Evolutionary conservation across 148 eudicot species (phyloP).

Genomic region (Amaranthus cruentus): DNA sequence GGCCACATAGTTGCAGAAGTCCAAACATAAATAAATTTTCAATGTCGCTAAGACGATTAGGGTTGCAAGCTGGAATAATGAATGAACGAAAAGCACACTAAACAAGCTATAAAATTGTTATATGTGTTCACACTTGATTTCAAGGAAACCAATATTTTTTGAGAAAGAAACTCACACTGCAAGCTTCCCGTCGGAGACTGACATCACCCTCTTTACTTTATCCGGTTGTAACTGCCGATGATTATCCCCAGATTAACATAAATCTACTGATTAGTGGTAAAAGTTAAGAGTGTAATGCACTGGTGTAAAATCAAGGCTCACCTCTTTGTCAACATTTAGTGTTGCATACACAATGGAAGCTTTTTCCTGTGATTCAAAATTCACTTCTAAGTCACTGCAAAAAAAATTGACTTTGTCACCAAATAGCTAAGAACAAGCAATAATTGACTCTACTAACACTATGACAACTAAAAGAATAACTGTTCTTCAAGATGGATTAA

Average conservation of each 20-base stretch:
- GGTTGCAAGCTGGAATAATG: neutral
- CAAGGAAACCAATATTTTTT: neutral
- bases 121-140: neutral
- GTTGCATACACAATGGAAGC: slow-evolving; percentile 67
- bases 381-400: slow-evolving; percentile 82
- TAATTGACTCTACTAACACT: neutral
- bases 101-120: neutral
- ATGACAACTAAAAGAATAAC: neutral
- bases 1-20: slow-evolving; percentile 2
- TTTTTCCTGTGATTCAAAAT: slow-evolving; percentile 56
- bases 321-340: slow-evolving; percentile 90
- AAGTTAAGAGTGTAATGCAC: neutral
- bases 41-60: neutral
- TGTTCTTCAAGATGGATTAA: neutral
- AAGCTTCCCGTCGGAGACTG: slow-evolving; percentile 68
- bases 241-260: neutral
- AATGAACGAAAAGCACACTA: neutral
- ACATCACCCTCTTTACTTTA: slow-evolving; percentile 82
- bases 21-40: neutral
- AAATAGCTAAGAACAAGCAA: neutral
- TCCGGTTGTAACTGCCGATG: slow-evolving; percentile 78
- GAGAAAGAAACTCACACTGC: slow-evolving; percentile 49
- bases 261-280: neutral
- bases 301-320: slow-evolving; percentile 21
- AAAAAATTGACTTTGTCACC: slow-evolving; percentile 6